Evolutionary conservation across 2,329 filamentous ascomycete genomes (phyloP).

Genomic region (Fusarium ramigenum): DNA sequence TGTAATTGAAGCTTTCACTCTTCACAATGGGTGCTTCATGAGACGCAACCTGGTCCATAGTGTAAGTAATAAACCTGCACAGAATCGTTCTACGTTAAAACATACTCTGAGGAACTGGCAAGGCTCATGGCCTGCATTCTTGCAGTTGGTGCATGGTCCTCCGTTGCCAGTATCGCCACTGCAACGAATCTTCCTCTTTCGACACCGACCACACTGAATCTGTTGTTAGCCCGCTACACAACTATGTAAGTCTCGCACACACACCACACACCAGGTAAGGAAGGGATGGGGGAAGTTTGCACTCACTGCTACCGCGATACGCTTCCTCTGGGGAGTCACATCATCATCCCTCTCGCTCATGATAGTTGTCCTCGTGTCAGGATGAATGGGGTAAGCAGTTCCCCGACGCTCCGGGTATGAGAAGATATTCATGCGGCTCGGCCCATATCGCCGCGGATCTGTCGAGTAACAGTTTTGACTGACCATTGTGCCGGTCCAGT

Average conservation of each 20-base stretch:
- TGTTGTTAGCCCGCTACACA: conserved; percentile 34
- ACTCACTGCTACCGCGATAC: conserved; percentile 68
- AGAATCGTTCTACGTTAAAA: not conserved
- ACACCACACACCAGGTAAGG: conserved; percentile 36
- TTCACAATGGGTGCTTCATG: conserved; percentile 44
- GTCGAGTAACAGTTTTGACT: conserved; percentile 31
- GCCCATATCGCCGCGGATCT: conserved; percentile 31
- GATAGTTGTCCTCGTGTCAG: conserved; percentile 25
- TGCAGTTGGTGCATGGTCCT: conserved; percentile 85
- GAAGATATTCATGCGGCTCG: conserved; percentile 24
- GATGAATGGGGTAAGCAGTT: conserved; percentile 26
- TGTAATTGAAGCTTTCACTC: conserved; percentile 43
- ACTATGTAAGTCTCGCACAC: conserved; percentile 40
- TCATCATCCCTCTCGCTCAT: conserved; percentile 51
- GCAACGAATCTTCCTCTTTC: conserved; percentile 94
- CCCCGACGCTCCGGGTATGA: conserved; percentile 37
- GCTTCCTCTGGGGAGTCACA: conserved; percentile 60
- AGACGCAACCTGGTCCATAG: conserved; percentile 44
- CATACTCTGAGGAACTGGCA: conserved; percentile 86
- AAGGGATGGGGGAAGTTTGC: not conserved
- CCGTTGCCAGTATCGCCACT: conserved; percentile 84
- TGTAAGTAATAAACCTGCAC: not conserved
- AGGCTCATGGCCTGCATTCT: conserved; percentile 72
- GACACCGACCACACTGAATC: conserved; percentile 82
- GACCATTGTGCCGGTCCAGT: conserved; percentile 27